Evolutionary conservation across 2,329 filamentous ascomycete species (phyloP).

Genomic region (Cercospora sp.): DNA sequence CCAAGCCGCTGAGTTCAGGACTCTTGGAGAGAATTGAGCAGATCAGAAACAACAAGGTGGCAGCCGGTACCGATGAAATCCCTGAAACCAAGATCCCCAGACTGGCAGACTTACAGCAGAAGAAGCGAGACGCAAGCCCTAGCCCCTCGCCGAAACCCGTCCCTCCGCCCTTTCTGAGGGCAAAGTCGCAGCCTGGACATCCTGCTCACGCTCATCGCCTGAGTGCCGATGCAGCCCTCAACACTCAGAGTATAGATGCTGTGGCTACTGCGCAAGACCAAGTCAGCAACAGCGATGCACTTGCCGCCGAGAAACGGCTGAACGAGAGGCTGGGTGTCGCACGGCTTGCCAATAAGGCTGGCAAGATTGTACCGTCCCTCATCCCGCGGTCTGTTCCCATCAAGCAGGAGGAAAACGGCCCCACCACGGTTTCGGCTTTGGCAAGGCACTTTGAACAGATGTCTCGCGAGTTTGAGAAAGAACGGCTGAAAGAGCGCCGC

Average conservation of each 20-base stretch:
- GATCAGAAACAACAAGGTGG: constrained; percentile 36
- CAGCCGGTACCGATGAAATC: constrained; percentile 25
- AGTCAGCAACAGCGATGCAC: background rate
- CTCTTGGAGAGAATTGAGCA: constrained; percentile 42
- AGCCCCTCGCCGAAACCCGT: constrained; percentile 35
- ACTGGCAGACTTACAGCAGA: constrained; percentile 35
- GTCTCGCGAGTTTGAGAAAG: constrained; percentile 93
- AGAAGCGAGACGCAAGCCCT: constrained; percentile 38
- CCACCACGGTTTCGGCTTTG: constrained; percentile 80
- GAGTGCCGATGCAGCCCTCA: constrained; percentile 26
- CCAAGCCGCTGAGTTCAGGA: constrained; percentile 40
- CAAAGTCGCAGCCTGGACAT: constrained; percentile 52
- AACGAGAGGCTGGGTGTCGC: constrained; percentile 55
- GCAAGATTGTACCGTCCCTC: constrained; percentile 62
- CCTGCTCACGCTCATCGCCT: constrained; percentile 32
- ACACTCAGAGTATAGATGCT: constrained; percentile 28
- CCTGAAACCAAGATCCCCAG: constrained; percentile 41
- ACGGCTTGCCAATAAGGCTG: constrained; percentile 51
- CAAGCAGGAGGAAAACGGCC: constrained; percentile 59
- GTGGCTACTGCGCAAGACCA: constrained; percentile 31
- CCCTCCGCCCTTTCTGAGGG: constrained; percentile 52
- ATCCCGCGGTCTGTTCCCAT: constrained; percentile 81
- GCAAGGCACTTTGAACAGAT: constrained; percentile 96
- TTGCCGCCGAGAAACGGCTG: constrained; percentile 67
- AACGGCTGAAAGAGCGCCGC: constrained; percentile 80